Evolutionary conservation across 1,284 basidiomycete species (phyloP).

Genomic region (Apiotrichum porosum): DNA sequence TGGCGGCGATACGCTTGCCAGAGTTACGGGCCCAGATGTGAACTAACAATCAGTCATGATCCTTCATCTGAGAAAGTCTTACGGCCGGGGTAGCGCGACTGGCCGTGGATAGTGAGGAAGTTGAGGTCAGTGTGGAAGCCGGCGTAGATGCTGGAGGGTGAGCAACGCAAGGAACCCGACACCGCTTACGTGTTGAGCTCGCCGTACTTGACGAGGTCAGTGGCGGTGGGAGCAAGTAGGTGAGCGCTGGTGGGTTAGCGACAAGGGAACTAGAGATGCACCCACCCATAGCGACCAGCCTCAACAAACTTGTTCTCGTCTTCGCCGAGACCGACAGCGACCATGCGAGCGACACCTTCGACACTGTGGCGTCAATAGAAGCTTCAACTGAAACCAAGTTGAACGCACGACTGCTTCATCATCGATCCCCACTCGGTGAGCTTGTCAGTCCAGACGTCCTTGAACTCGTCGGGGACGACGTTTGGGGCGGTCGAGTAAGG

Average conservation of each 20-base stretch:
- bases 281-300: constrained; percentile 74
- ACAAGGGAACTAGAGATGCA: not conserved
- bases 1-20: constrained; percentile 77
- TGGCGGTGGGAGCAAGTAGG: constrained; percentile 83
- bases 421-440: constrained; percentile 75
- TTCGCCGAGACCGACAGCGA: constrained; percentile 71
- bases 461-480: constrained; percentile 64
- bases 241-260: constrained; percentile 59
- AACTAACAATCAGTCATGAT: constrained; percentile 21
- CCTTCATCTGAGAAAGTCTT: constrained; percentile 5
- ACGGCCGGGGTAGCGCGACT: constrained; percentile 55
- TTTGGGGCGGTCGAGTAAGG: constrained; percentile 71
- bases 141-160: constrained; percentile 65
- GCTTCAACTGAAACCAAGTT: not conserved
- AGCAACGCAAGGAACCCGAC: constrained; percentile 1
- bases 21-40: constrained; percentile 89
- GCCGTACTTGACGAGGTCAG: constrained; percentile 73
- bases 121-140: constrained; percentile 69
- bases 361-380: constrained; percentile 55
- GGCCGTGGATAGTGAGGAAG: constrained; percentile 74
- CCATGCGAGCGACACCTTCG: constrained; percentile 73
- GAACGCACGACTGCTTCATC: constrained; percentile 74
- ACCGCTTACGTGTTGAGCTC: constrained; percentile 54
- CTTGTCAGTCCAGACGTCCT: constrained; percentile 58
- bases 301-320: constrained; percentile 62